A percentile compares a stretch with the other conserved stretches of the same genome.
Conservation (phyloP, 768 basidiomycete species). For the Lentinula edodes region DNA sequence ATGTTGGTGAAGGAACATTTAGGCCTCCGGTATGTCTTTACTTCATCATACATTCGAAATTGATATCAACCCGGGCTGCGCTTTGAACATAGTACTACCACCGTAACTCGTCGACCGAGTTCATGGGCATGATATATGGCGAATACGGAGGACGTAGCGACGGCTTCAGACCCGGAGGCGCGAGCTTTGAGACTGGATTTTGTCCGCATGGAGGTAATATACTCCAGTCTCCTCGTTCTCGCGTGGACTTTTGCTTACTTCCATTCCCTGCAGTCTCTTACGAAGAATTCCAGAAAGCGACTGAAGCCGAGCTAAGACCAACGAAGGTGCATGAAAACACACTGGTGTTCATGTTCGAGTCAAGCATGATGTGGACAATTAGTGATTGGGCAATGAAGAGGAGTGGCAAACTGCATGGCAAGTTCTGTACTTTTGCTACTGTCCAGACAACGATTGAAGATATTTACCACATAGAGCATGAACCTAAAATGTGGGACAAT, state of each 20-base stretch:
- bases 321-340: slow-evolving; percentile 48
- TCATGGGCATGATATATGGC: slow-evolving; percentile 64
- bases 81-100: slow-evolving; percentile 47
- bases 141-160: slow-evolving; percentile 59
- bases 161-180: slow-evolving; percentile 55
- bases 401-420: slow-evolving; percentile 54
- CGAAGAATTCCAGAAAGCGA: slow-evolving; percentile 54
- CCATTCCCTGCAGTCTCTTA: slow-evolving; percentile 39
- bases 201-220: slow-evolving; percentile 56
- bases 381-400: slow-evolving; percentile 61
- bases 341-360: slow-evolving; percentile 62
- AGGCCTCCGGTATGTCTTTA: slow-evolving; percentile 44
- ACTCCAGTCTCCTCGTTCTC: neutral
- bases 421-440: slow-evolving; percentile 9
- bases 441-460: neutral
- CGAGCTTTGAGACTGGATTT: slow-evolving; percentile 60
- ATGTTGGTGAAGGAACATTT: slow-evolving; percentile 54
- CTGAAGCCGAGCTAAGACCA: slow-evolving; percentile 45
- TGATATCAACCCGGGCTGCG: neutral
- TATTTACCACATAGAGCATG: slow-evolving; percentile 36
- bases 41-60: neutral
- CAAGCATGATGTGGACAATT: slow-evolving; percentile 55
- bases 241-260: neutral
- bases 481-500: slow-evolving; percentile 64
- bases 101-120: slow-evolving; percentile 56